A percentile compares a stretch with the other conserved stretches of the same genome.
Conservation (phyloP, 495 filamentous ascomycete species). For the Lasiosphaeria ovina region DNA sequence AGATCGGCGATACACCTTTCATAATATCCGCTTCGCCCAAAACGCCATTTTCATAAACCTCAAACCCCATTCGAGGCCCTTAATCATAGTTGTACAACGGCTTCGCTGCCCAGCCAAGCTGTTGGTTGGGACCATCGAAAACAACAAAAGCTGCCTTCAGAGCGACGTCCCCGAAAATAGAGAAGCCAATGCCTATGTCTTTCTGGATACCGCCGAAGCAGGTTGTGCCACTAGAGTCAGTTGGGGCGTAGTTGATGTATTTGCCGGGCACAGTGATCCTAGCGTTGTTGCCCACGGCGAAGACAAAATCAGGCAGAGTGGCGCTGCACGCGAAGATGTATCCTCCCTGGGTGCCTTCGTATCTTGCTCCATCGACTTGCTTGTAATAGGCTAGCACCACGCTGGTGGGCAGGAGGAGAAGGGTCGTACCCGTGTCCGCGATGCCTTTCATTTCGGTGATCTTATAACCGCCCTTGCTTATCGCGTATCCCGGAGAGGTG, state of each 20-base stretch:
- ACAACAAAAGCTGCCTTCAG: slow-evolving; percentile 78
- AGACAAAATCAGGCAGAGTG: slow-evolving; percentile 59
- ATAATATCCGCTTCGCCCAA: too few relatives aligned
- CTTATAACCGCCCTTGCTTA: slow-evolving; percentile 48
- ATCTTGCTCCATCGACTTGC: slow-evolving; percentile 50
- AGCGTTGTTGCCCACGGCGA: slow-evolving; percentile 49
- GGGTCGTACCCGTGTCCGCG: slow-evolving; percentile 71
- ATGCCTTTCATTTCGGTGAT: slow-evolving; percentile 48
- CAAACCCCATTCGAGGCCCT: too few relatives aligned
- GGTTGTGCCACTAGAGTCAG: slow-evolving; percentile 27
- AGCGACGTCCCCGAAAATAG: slow-evolving; percentile 75
- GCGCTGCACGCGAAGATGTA: slow-evolving; percentile 67
- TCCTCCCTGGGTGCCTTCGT: slow-evolving; percentile 53
- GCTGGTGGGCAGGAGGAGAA: slow-evolving; percentile 58
- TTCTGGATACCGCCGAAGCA: slow-evolving; percentile 67
- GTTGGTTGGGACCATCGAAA: slow-evolving; percentile 47
- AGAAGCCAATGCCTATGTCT: slow-evolving; percentile 60
- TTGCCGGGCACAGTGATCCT: slow-evolving; percentile 53
- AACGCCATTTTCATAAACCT: too few relatives aligned
- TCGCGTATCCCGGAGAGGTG: slow-evolving; percentile 57
- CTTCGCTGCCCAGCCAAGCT: slow-evolving; percentile 59
- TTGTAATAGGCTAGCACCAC: slow-evolving; percentile 65
- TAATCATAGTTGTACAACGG: slow-evolving; percentile 9
- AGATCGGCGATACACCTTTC: too few relatives aligned
- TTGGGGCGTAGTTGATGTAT: slow-evolving; percentile 54